Percentiles rank a stretch among this genome's conserved stretches.
Conservation (phyloP, 768 basidiomycete species). For the Rhodotorula diobovata region DNA sequence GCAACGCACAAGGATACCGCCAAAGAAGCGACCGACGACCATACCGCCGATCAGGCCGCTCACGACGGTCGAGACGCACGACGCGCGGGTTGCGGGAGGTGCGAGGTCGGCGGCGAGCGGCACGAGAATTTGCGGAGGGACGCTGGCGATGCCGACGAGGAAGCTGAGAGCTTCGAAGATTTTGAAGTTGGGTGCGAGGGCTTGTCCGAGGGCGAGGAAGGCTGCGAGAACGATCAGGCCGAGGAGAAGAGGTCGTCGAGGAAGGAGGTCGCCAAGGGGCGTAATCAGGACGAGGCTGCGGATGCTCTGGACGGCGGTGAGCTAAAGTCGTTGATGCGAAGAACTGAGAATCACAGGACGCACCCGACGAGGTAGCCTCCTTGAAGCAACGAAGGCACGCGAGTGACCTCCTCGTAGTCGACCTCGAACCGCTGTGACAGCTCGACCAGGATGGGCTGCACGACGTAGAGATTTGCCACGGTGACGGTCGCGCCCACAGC, state of each 20-base stretch:
- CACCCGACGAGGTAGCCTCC: constrained; percentile 21
- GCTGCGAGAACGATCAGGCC: constrained; percentile 54
- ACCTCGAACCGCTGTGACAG: not conserved
- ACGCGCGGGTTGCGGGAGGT: constrained; percentile 64
- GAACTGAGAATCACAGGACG: not conserved
- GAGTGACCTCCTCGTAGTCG: constrained; percentile 6
- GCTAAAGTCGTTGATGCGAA: too few relatives aligned
- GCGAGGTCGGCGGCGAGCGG: constrained; percentile 77
- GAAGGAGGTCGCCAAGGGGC: constrained; percentile 76
- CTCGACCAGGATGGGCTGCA: constrained; percentile 45
- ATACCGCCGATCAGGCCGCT: constrained; percentile 39
- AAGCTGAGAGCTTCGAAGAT: constrained; percentile 56
- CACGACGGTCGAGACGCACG: constrained; percentile 62
- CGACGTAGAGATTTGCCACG: constrained; percentile 44
- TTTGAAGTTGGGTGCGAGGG: constrained; percentile 56
- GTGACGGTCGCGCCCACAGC: constrained; percentile 44
- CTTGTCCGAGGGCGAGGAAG: constrained; percentile 57
- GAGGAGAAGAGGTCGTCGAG: constrained; percentile 23
- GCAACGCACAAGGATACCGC: constrained; percentile 11
- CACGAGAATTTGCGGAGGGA: constrained; percentile 52
- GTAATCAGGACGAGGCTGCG: constrained; percentile 65
- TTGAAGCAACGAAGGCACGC: constrained; percentile 9
- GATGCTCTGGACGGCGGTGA: not conserved
- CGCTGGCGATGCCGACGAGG: constrained; percentile 44
- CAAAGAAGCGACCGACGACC: constrained; percentile 17